Conservation (phyloP, 2,329 filamentous ascomycete species). For the Colletotrichum chlorophyti region DNA sequence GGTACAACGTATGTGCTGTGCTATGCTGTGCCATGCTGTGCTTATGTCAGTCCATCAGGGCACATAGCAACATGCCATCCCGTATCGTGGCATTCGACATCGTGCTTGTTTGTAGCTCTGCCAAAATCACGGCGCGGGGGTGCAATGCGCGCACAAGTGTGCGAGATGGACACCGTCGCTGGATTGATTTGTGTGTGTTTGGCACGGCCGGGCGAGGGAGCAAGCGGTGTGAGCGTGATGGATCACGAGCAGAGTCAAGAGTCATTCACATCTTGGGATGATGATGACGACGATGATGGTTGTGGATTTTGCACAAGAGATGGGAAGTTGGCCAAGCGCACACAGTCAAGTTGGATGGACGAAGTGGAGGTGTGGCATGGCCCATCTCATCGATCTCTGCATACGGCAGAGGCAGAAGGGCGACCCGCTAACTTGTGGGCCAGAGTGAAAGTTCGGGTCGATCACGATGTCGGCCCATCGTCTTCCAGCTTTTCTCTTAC, state of each 20-base stretch:
- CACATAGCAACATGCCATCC: too few species aligned
- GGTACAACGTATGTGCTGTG: too few species aligned
- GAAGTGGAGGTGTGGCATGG: not conserved
- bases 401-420: not conserved
- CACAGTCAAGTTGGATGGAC: not conserved
- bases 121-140: too few species aligned
- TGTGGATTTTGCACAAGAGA: not conserved
- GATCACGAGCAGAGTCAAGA: conserved; percentile 13
- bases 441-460: conserved; percentile 19
- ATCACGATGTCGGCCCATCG: conserved; percentile 20
- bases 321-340: too few species aligned
- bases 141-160: too few species aligned
- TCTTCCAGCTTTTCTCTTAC: not conserved
- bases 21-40: too few species aligned
- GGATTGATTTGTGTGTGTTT: conserved; percentile 1
- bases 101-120: too few species aligned
- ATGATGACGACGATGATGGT: not conserved
- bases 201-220: not conserved
- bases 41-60: too few species aligned
- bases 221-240: not conserved
- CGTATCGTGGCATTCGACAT: too few species aligned
- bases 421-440: conserved; percentile 3
- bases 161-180: too few species aligned
- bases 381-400: not conserved
- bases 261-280: conserved; percentile 25